Conservation (phyloP, 2,329 filamentous ascomycete genomes). For the Madurella fahalii region DNA sequence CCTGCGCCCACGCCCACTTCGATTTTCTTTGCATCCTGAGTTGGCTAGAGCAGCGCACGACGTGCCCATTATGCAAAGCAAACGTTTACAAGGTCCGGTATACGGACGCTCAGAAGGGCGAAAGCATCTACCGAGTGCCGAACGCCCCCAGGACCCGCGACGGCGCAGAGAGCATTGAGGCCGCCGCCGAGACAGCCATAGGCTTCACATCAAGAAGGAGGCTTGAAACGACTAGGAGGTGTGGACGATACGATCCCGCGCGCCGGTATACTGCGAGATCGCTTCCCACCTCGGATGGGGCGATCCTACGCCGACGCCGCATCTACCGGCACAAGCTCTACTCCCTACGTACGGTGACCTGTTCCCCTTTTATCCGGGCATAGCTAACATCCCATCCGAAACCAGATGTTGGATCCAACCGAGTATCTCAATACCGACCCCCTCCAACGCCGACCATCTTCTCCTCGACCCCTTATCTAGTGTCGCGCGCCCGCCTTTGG, state of each 20-base stretch:
- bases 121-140: conserved; percentile 41
- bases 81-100: conserved; percentile 59
- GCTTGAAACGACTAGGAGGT: background rate
- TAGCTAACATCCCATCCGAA: background rate
- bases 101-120: conserved; percentile 32
- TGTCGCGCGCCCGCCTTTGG: conserved; percentile 75
- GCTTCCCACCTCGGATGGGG: conserved; percentile 29
- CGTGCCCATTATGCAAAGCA: conserved; percentile 75
- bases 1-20: conserved; percentile 77
- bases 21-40: conserved; percentile 80
- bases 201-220: conserved; percentile 9
- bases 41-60: conserved; percentile 70
- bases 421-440: conserved; percentile 64
- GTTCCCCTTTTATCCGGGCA: background rate
- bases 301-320: conserved; percentile 58
- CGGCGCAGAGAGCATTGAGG: background rate
- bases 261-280: conserved; percentile 19
- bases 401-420: conserved; percentile 71
- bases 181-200: background rate
- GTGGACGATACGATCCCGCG: conserved; percentile 8
- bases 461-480: conserved; percentile 58
- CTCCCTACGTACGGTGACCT: conserved; percentile 50
- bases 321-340: conserved; percentile 71
- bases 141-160: conserved; percentile 6
- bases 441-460: conserved; percentile 63